A percentile compares a stretch with the other conserved stretches of the same genome.
phyloP scores from a whole-genome alignment of 1,284 basidiomycete species.

The Moesziomyces sp. region DNA sequence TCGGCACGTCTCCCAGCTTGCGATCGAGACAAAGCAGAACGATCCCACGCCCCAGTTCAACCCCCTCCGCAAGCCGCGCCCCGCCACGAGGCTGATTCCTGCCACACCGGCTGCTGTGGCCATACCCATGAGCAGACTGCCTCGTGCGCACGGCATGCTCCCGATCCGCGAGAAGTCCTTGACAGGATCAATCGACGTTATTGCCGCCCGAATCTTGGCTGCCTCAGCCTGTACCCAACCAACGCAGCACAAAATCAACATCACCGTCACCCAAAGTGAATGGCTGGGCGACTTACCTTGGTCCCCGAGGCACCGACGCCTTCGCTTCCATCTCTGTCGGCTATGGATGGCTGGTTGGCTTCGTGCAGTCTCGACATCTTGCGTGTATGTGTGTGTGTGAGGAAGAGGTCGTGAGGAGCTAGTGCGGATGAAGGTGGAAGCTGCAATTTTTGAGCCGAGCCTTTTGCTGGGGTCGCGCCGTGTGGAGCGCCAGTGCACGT shows the following conservation, averaged over 20 bases:
- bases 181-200: constrained; percentile 29
- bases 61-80: constrained; percentile 37
- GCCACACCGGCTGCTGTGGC: constrained; percentile 46
- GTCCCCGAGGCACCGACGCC: constrained; percentile 8
- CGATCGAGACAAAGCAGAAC: constrained; percentile 45
- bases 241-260: not conserved
- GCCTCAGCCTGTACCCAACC: constrained; percentile 25
- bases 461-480: no score
- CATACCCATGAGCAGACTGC: constrained; percentile 46
- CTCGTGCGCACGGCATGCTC: constrained; percentile 47
- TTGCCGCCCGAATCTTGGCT: constrained; percentile 32
- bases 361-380: constrained; percentile 39
- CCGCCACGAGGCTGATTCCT: constrained; percentile 47
- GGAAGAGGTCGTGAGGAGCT: no score
- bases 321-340: constrained; percentile 5
- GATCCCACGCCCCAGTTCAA: constrained; percentile 56
- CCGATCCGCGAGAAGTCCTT: constrained; percentile 32
- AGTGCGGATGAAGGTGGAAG: not conserved
- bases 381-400: no score
- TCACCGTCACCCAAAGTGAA: no score
- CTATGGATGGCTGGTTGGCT: constrained; percentile 9
- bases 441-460: not conserved
- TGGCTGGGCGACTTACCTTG: constrained; percentile 14
- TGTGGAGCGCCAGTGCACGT: not conserved
- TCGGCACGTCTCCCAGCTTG: constrained; percentile 49